phyloP scores from a whole-genome alignment of 192 early-diverging fungal genomes.

The Coemansia sp. region DNA sequence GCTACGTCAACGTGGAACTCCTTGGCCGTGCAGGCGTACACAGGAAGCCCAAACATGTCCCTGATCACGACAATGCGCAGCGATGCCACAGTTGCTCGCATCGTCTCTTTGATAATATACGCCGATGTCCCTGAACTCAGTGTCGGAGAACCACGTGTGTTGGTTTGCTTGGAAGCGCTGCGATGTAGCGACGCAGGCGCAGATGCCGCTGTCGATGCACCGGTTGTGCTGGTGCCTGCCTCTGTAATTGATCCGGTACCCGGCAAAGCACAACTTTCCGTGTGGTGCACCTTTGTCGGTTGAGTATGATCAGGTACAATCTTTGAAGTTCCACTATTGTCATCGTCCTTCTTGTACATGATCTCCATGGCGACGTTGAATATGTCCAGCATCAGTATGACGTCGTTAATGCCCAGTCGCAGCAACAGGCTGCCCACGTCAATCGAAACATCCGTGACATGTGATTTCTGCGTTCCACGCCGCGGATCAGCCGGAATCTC shows the following conservation, averaged over 20 bases:
- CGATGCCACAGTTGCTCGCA: slow-evolving; percentile 39
- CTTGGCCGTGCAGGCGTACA: slow-evolving; percentile 82
- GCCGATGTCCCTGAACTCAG: background rate
- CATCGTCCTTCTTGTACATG: slow-evolving; percentile 36
- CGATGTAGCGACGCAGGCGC: slow-evolving; percentile 3
- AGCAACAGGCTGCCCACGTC: slow-evolving; percentile 77
- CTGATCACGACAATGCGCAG: slow-evolving; percentile 79
- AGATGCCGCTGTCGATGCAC: background rate
- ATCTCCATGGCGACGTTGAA: slow-evolving; percentile 68
- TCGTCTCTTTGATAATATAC: slow-evolving; percentile 44
- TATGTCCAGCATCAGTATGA: slow-evolving; percentile 79
- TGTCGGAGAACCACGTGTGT: slow-evolving; percentile 4
- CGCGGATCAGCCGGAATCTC: slow-evolving; percentile 53
- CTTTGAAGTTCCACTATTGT: background rate
- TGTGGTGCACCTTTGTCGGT: too few relatives aligned
- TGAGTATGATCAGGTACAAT: background rate
- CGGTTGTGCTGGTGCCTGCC: background rate
- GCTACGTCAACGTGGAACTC: slow-evolving; percentile 72
- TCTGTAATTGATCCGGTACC: too few relatives aligned
- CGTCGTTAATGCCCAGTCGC: slow-evolving; percentile 84
- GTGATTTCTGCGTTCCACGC: slow-evolving; percentile 31
- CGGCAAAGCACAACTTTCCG: too few relatives aligned
- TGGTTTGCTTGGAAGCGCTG: slow-evolving; percentile 3
- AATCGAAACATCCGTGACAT: slow-evolving; percentile 62
- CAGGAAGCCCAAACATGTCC: slow-evolving; percentile 90